These are phyloP conservation scores for Pestalotiopsis sp. DNA, from an alignment of 2,329 filamentous ascomycete species.

Conservation along the genomic window DNA sequence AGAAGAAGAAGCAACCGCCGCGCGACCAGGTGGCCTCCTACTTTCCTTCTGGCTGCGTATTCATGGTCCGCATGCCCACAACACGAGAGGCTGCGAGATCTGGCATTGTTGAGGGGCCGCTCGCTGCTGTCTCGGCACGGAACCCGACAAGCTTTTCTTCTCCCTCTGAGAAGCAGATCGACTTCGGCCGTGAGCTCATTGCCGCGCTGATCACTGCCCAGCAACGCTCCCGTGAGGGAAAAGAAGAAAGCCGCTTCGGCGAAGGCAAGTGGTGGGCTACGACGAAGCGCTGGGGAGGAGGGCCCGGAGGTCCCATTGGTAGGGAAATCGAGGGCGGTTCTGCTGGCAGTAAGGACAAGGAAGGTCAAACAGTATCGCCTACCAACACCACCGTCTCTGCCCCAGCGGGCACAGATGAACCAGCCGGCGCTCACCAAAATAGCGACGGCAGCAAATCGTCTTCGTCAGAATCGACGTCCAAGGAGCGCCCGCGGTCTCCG, in stretches of 20 bases:
- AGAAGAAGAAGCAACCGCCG: background rate
- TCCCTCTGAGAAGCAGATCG: conserved; percentile 61
- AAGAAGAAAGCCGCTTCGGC: conserved; percentile 58
- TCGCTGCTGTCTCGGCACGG: conserved; percentile 63
- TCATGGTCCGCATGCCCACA: conserved; percentile 61
- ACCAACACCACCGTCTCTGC: background rate
- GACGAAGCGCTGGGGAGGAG: conserved; percentile 65
- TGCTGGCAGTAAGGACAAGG: conserved; percentile 49
- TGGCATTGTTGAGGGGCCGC: conserved; percentile 63
- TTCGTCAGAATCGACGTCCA: background rate
- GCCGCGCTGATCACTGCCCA: conserved; percentile 66
- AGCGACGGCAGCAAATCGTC: background rate
- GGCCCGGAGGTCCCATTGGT: conserved; percentile 64
- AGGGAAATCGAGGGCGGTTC: conserved; percentile 57
- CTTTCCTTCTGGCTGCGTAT: conserved; percentile 61
- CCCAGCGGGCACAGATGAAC: background rate
- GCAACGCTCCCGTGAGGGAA: conserved; percentile 62
- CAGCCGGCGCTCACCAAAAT: background rate
- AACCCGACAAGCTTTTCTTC: conserved; percentile 54
- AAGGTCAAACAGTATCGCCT: background rate
- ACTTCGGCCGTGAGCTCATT: conserved; percentile 63
- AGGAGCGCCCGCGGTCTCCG: conserved; percentile 7
- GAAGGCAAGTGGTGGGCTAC: conserved; percentile 65
- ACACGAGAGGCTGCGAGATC: conserved; percentile 63
- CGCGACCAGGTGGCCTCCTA: conserved; percentile 43